These are phyloP conservation scores for Yamadazyma endophytica DNA, from an alignment of 805 yeast species.

Conservation along the genomic window DNA sequence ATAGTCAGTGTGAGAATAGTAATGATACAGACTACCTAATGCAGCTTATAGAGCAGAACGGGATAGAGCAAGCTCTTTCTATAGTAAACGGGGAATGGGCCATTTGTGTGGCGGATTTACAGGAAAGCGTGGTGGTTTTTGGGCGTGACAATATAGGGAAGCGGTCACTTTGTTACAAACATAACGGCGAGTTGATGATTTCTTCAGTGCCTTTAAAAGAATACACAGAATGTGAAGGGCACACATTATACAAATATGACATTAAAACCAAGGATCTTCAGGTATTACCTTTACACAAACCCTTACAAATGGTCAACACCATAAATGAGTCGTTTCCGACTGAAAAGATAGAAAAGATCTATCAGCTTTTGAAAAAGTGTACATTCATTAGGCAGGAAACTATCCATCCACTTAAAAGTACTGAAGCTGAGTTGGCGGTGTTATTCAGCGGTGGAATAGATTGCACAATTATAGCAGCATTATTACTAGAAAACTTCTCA, in stretches of 20 bases:
- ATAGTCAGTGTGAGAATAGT: conserved; percentile 41
- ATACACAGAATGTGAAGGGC: conserved; percentile 47
- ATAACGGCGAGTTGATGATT: conserved; percentile 33
- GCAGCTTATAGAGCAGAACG: conserved; percentile 13
- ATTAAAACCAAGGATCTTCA: too few relatives aligned
- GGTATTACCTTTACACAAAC: too few relatives aligned
- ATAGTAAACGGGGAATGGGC: conserved; percentile 89
- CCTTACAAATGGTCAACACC: too few relatives aligned
- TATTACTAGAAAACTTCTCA: conserved; percentile 27
- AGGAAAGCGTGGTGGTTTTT: conserved; percentile 48
- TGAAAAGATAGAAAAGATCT: conserved; percentile 6
- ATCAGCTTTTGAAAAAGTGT: conserved; percentile 19
- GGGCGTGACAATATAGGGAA: conserved; percentile 85
- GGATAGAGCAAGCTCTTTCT: conserved; percentile 37
- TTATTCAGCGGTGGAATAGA: conserved; percentile 95
- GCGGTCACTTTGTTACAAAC: conserved; percentile 56
- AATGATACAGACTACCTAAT: conserved; percentile 56
- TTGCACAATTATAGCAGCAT: conserved; percentile 74
- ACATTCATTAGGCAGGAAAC: conserved; percentile 52
- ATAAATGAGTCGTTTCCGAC: conserved; percentile 1
- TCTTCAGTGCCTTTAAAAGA: conserved; percentile 24
- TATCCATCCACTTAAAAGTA: conserved; percentile 51
- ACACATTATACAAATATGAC: conserved; percentile 4
- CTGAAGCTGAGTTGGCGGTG: conserved; percentile 33
- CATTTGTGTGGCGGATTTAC: conserved; percentile 46